phyloP scores from a whole-genome alignment of 352 stramenopile species.

The Pythium rhizo-oryzae region DNA sequence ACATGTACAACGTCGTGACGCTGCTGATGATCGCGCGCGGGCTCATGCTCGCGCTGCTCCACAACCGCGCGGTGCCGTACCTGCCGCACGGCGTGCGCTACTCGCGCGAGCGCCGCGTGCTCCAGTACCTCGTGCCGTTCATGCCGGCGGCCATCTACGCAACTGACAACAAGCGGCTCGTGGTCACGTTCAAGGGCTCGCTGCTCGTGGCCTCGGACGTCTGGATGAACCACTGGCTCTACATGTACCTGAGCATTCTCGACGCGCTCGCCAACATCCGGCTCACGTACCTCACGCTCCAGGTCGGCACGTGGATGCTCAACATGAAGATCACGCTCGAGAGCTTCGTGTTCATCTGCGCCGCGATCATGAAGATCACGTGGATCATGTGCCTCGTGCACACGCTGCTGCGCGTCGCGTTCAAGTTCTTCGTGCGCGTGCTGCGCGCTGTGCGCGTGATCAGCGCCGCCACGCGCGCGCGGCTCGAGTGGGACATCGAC shows the following conservation, averaged over 20 bases:
- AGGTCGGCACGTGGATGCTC: constrained; percentile 64
- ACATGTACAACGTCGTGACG: constrained; percentile 45
- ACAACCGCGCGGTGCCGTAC: constrained; percentile 43
- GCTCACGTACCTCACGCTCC: constrained; percentile 46
- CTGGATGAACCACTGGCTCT: constrained; percentile 76
- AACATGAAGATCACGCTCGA: constrained; percentile 46
- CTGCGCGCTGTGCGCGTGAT: constrained; percentile 46
- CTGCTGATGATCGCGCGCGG: constrained; percentile 44
- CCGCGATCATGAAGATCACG: constrained; percentile 49
- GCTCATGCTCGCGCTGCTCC: constrained; percentile 46
- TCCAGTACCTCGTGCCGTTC: constrained; percentile 51
- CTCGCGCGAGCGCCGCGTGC: constrained; percentile 24
- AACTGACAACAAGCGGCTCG: constrained; percentile 36
- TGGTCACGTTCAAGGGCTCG: constrained; percentile 57
- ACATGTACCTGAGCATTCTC: constrained; percentile 58
- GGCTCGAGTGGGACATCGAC: constrained; percentile 60
- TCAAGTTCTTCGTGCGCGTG: constrained; percentile 36
- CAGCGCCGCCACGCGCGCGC: constrained; percentile 27
- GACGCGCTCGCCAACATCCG: constrained; percentile 48
- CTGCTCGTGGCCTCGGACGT: constrained; percentile 58
- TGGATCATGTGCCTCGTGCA: constrained; percentile 66
- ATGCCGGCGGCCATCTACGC: constrained; percentile 44
- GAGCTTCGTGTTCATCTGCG: constrained; percentile 67
- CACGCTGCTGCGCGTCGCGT: constrained; percentile 28
- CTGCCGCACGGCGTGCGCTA: constrained; percentile 46